Evolutionary conservation across 345 rosid species (phyloP).

Genomic region (Cardiospermum halicacabum): DNA sequence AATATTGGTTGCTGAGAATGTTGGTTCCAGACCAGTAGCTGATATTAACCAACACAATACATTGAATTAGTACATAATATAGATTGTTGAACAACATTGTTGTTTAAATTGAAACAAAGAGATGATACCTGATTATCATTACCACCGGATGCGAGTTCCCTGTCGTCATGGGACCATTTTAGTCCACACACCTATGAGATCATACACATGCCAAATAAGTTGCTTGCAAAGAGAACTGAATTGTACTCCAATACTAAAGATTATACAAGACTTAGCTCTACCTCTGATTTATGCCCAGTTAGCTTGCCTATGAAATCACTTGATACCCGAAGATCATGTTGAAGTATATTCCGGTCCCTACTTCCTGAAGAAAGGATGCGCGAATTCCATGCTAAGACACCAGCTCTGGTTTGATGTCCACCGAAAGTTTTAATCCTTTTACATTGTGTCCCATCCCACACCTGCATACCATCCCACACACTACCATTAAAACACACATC

Average conservation of each 20-base stretch:
- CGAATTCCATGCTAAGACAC: conserved; percentile 96
- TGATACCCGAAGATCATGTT: conserved; percentile 88
- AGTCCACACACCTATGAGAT: conserved; percentile 66
- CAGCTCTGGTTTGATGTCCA: conserved; percentile 94
- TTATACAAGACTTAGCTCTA: conserved; percentile 3
- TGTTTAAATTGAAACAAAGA: not conserved
- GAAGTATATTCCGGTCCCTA: conserved; percentile 87
- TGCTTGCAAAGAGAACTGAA: not conserved
- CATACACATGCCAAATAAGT: not conserved
- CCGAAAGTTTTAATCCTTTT: conserved; percentile 81
- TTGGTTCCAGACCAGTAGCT: conserved; percentile 95
- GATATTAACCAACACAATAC: conserved; percentile 14
- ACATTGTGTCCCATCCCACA: conserved; percentile 93
- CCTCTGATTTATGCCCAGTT: conserved; percentile 96
- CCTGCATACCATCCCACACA: conserved; percentile 32
- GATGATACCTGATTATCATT: conserved; percentile 84
- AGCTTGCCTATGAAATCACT: conserved; percentile 67
- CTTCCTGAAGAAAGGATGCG: conserved; percentile 86
- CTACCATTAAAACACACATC: not conserved
- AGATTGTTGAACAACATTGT: not conserved
- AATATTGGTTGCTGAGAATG: conserved; percentile 77
- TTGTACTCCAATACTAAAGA: not conserved
- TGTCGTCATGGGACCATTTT: conserved; percentile 95
- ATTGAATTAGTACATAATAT: not conserved
- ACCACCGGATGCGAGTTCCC: conserved; percentile 99